phyloP scores from a whole-genome alignment of 441 rosid species.

The Breynia disticha region DNA sequence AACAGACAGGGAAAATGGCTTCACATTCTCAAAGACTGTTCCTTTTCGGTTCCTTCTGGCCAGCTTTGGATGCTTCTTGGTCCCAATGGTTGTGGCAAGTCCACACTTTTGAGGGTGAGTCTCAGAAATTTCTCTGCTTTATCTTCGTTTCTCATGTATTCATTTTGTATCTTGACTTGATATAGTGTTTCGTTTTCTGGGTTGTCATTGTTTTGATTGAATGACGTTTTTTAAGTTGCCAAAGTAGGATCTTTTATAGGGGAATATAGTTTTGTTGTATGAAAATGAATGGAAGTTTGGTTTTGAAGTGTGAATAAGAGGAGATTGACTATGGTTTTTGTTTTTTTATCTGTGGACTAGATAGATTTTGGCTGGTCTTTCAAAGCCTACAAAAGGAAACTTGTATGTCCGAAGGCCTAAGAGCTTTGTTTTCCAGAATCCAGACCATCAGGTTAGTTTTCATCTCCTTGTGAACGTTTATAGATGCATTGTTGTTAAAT shows the following conservation, averaged over 20 bases:
- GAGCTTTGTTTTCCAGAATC: constrained; percentile 89
- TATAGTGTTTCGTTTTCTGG: no score
- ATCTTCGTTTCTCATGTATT: no score
- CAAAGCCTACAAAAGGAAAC: constrained; percentile 59
- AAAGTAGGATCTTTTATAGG: no score
- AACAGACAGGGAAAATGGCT: constrained; percentile 42
- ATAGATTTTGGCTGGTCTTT: constrained; percentile 86
- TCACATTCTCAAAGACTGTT: constrained; percentile 71
- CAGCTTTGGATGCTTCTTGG: constrained; percentile 95
- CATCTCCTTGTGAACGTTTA: neutral
- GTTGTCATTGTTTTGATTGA: no score
- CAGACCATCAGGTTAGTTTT: constrained; percentile 74
- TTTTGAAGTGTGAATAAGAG: neutral
- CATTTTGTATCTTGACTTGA: no score
- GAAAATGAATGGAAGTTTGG: neutral
- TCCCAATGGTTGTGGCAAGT: constrained; percentile 96
- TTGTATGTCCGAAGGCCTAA: constrained; percentile 53
- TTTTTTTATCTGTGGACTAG: constrained; percentile 12
- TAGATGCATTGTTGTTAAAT: neutral
- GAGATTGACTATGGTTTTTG: neutral
- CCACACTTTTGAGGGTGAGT: constrained; percentile 81
- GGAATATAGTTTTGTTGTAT: no score
- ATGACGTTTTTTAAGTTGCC: no score
- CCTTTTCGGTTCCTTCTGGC: constrained; percentile 64
- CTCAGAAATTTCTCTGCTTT: neutral